Base-by-base conservation (phyloP, 2,329 filamentous ascomycete genomes). In the Aspergillus nomiae region DNA sequence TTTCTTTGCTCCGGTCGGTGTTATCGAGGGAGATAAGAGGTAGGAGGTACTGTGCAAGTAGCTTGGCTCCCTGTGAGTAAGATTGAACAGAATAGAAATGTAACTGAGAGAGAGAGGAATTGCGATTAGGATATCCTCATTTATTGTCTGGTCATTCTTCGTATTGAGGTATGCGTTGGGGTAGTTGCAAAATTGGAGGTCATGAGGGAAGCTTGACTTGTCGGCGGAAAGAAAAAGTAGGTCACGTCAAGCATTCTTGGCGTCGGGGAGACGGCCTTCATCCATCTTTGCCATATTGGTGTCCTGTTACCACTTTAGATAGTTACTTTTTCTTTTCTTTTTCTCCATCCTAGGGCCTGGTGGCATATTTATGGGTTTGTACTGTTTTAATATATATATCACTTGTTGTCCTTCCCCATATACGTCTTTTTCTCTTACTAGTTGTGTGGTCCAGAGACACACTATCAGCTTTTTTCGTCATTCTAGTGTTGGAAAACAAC, bases 21-120 rank as follows among this genome's bases (percentile, higher is more conserved):
- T 16, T 48, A n/a, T 51, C 41, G 41, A 55, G 21, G 30, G 41
- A 55, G 28, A 21, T 36, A 28, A 32, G n/a, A 16, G 28, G 50
- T 45, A 36, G 59, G 2, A 38, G 30, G n/a, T 5, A 26, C 26
- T 38, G 28, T 50, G 26, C 14, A 36, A 46, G 34, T 48, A 48
- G 24, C 45, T 19, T 4, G 11, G 21, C n/a, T 46, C 14, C 24
- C 21, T 48, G 55, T 24, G 34, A 24, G 19, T 54, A 46, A 56
- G 51, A 45, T 16, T 55, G 60, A 21, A 53, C 30, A 59, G 50
- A 8, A 48, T 11, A 61, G 45, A 58, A 56, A 50, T 30, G 26
- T 21, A 45, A 19, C 59, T 51, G 24, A 30, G n/a, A n/a, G n/a
- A n/a, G 16, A n/a, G 16, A 26, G 56, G 32, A 63, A 36, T 45